phyloP scores from a whole-genome alignment of 2,329 filamentous ascomycete genomes.

The Ophiocordyceps australis region DNA sequence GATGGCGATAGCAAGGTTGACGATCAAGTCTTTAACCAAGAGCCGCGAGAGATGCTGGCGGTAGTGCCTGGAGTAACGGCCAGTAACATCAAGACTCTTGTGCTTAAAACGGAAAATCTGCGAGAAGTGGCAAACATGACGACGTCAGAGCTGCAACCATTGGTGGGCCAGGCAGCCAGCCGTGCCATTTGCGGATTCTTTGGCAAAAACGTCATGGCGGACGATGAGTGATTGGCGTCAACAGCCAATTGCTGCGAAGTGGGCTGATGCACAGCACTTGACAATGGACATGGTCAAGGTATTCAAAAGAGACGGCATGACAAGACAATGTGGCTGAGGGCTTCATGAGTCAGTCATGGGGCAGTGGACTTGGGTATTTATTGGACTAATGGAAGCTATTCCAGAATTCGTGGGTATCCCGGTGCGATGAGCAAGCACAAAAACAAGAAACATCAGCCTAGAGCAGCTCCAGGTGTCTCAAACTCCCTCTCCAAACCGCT shows the following conservation, averaged over 20 bases:
- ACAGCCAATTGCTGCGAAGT: too few species aligned
- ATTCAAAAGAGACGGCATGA: too few species aligned
- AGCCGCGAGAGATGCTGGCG: constrained; percentile 80
- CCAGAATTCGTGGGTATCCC: constrained; percentile 1
- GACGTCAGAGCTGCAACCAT: constrained; percentile 48
- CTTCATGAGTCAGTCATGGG: neutral
- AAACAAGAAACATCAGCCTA: neutral
- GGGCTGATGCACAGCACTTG: too few species aligned
- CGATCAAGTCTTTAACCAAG: constrained; percentile 60
- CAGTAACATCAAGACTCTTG: constrained; percentile 57
- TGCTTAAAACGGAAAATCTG: constrained; percentile 57
- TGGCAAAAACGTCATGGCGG: constrained; percentile 40
- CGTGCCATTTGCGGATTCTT: constrained; percentile 67
- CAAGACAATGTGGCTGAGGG: too few species aligned
- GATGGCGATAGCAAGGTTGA: constrained; percentile 33
- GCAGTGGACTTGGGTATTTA: constrained; percentile 2
- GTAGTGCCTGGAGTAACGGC: constrained; percentile 70
- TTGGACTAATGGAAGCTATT: neutral
- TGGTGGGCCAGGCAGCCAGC: constrained; percentile 64
- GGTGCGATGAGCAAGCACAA: neutral
- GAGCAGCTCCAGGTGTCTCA: too few species aligned
- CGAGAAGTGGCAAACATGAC: constrained; percentile 73
- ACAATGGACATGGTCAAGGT: too few species aligned
- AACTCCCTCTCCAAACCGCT: too few species aligned
- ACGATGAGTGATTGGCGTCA: constrained; percentile 22